Evolutionary conservation across 2,329 filamentous ascomycete genomes (phyloP), one percentile per base, ranked within the genome.

Genomic region (Colletotrichum noveboracense): DNA sequence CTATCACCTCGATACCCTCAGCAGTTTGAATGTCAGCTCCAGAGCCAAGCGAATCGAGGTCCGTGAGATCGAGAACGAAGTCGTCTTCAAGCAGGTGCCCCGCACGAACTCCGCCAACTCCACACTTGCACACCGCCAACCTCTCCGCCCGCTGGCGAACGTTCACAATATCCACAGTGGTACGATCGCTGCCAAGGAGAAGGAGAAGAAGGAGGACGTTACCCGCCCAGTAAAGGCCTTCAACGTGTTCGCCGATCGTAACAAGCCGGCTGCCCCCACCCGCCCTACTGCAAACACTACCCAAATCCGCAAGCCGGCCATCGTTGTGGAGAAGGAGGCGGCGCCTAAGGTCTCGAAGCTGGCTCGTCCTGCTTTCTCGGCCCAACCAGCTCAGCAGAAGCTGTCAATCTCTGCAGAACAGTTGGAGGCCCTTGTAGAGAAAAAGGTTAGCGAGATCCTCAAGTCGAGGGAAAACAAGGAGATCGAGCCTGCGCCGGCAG

Each of bases 11-110:
- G 96, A 98, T 83, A 98, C 96, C 0, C 89, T 98, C 7, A 98
- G 95, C 85, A 98, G 96, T 77, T 87, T 98, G 69, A 98, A 98
- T 82, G 97, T 98, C 81, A 97, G 96, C 81, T 98, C 97, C 67
- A 91, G 96, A 13, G 97, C 96, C 28, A 98, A 98, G 88, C 95
- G 97, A 81, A 98, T 98, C 79, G 96, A 98, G 84, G 94, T 98
- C 13, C 93, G 95, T 66, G 97, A 98, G 84, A 95, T 98, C 74
- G 96, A 98, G 84, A 98, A 98, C 81, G 96, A 98, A 81, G 94
- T 97, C 6, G 93, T 98, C 55, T 97, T 95, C 87, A 95, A 94
- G 82, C 93, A 94, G 70, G 90, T 91, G 71, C 92, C 93, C 32
- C 90, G 92, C 71, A 87, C 89, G n/a, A 82, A 80, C 78, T 79